Evolutionary conservation across 768 basidiomycete species (phyloP).

Genomic region (Phylloporus scabripes): DNA sequence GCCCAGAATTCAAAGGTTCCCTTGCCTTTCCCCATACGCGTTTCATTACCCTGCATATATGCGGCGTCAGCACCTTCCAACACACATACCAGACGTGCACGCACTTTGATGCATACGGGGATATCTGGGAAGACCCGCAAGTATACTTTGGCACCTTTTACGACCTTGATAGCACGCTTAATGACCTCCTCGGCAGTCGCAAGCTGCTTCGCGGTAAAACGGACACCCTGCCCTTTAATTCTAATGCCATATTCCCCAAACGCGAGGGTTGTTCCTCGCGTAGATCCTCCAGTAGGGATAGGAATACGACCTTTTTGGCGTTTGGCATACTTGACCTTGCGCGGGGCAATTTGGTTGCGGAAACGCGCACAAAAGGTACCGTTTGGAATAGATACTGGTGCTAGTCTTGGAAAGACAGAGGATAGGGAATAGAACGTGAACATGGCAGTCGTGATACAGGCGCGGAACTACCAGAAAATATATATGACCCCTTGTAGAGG

Average conservation of each 20-base stretch:
- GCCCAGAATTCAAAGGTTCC: conserved; percentile 98
- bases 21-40: conserved; percentile 99
- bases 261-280: conserved; percentile 87
- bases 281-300: conserved; percentile 84
- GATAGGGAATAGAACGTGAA: conserved; percentile 18
- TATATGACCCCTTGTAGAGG: conserved; percentile 16
- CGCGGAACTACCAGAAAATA: background rate
- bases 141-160: conserved; percentile 86
- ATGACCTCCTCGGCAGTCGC: conserved; percentile 82
- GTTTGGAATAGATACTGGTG: conserved; percentile 10
- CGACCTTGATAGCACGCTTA: conserved; percentile 79
- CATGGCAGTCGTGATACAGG: conserved; percentile 6
- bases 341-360: conserved; percentile 71
- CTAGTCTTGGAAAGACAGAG: conserved; percentile 10
- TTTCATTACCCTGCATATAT: conserved; percentile 78
- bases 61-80: background rate
- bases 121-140: conserved; percentile 94
- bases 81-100: conserved; percentile 9
- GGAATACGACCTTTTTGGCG: conserved; percentile 88
- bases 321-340: conserved; percentile 76
- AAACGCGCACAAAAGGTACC: conserved; percentile 25
- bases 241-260: conserved; percentile 91
- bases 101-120: conserved; percentile 93
- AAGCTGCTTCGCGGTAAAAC: conserved; percentile 88
- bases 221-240: conserved; percentile 73